Percentiles rank a stretch among this genome's conserved stretches.
Conservation (phyloP, 305 asterid species). For the Fraxinus greggii region DNA sequence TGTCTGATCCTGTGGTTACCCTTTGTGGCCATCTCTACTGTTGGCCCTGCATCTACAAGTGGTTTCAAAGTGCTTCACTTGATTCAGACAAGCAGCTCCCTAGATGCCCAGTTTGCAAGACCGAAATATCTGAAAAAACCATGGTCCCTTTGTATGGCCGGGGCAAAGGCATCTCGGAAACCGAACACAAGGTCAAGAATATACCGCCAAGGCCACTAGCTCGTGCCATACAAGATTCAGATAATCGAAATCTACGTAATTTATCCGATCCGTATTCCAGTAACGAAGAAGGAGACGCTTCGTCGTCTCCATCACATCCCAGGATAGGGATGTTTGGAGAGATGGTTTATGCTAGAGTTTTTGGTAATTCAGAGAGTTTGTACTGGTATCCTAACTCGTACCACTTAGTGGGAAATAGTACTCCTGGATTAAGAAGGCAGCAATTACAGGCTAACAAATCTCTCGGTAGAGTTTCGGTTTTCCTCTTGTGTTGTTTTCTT, state of each 20-base stretch:
- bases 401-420: constrained; percentile 37
- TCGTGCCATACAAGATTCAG: constrained; percentile 19
- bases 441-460: constrained; percentile 57
- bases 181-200: neutral
- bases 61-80: constrained; percentile 39
- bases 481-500: constrained; percentile 58
- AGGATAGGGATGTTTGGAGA: constrained; percentile 64
- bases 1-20: constrained; percentile 77
- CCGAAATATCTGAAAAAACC: constrained; percentile 44
- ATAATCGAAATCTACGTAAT: neutral
- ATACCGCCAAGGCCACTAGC: constrained; percentile 51
- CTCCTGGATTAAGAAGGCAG: constrained; percentile 66
- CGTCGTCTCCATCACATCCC: constrained; percentile 33
- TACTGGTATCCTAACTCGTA: constrained; percentile 62
- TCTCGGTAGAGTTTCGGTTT: constrained; percentile 57
- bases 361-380: constrained; percentile 59
- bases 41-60: constrained; percentile 85
- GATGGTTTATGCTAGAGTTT: constrained; percentile 74
- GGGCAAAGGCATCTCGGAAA: constrained; percentile 29
- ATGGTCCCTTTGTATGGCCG: constrained; percentile 63
- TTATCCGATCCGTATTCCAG: neutral
- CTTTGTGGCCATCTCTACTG: constrained; percentile 86
- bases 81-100: constrained; percentile 32
- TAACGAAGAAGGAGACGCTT: constrained; percentile 16
- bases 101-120: constrained; percentile 62